phyloP scores from a whole-genome alignment of 108 stramenopile genomes.

The Chaetoceros tenuissimus region DNA sequence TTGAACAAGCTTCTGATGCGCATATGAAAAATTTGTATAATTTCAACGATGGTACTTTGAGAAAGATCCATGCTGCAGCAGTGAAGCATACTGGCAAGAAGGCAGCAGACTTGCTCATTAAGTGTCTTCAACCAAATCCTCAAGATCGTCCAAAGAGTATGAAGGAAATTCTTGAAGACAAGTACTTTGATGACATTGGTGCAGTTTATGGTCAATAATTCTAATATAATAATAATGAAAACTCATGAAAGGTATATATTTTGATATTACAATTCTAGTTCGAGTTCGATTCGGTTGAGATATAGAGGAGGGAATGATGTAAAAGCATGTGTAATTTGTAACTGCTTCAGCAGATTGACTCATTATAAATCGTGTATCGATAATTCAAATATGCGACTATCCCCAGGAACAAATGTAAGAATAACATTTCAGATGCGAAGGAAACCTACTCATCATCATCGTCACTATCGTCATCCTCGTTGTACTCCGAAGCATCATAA shows the following conservation, averaged over 20 bases:
- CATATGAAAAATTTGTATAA: not conserved
- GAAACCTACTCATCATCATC: slow-evolving; percentile 18
- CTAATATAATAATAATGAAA: too few species aligned
- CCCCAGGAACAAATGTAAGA: too few species aligned
- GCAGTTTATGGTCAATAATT: too few species aligned
- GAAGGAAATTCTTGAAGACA: not conserved
- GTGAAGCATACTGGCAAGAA: not conserved
- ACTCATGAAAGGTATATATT: too few species aligned
- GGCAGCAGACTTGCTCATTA: not conserved
- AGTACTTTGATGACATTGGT: not conserved
- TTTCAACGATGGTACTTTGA: not conserved
- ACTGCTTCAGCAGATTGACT: too few species aligned
- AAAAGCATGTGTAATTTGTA: too few species aligned
- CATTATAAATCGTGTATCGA: too few species aligned
- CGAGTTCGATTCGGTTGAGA: too few species aligned
- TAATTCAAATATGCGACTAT: too few species aligned
- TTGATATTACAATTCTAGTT: too few species aligned
- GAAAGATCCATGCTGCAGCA: not conserved
- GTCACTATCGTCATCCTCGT: slow-evolving; percentile 59
- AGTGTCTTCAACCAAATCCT: not conserved
- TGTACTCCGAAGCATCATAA: slow-evolving; percentile 75
- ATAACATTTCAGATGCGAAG: too few species aligned
- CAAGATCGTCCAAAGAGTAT: not conserved
- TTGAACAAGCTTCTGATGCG: not conserved
- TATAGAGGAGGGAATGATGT: too few species aligned